Conservation (phyloP, 768 basidiomycete species). For the Nidularia sp. region DNA sequence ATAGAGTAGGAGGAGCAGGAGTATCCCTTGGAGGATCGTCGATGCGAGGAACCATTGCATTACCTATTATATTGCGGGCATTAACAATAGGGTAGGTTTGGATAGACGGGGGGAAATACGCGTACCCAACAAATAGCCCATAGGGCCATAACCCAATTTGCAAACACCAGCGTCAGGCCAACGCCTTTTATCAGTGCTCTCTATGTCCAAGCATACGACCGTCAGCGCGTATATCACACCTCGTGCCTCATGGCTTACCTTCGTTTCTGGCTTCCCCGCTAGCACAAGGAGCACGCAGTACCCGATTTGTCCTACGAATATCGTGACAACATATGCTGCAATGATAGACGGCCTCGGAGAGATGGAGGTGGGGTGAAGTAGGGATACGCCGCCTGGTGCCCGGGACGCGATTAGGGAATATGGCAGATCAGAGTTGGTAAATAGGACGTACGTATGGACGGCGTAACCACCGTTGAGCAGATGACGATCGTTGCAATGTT, state of each 20-base stretch:
- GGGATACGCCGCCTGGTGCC: constrained; percentile 42
- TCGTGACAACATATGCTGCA: constrained; percentile 52
- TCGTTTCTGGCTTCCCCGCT: constrained; percentile 73
- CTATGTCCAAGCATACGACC: constrained; percentile 22
- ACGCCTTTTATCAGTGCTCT: constrained; percentile 71
- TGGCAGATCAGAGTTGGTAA: no score
- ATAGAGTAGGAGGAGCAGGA: constrained; percentile 70
- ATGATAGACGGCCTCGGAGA: constrained; percentile 61
- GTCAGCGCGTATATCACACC: background rate
- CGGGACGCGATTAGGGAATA: background rate
- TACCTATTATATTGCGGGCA: constrained; percentile 32
- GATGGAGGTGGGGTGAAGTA: constrained; percentile 61
- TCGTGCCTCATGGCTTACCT: constrained; percentile 35
- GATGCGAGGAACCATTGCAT: constrained; percentile 74
- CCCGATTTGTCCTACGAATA: constrained; percentile 70
- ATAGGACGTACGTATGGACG: constrained; percentile 44
- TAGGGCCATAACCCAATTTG: constrained; percentile 76
- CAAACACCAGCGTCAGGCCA: constrained; percentile 69
- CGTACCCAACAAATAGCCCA: constrained; percentile 80
- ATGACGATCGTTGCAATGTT: constrained; percentile 71
- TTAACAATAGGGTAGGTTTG: background rate
- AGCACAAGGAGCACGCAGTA: constrained; percentile 79
- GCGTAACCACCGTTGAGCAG: constrained; percentile 64
- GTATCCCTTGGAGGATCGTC: constrained; percentile 68
- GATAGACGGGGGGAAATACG: background rate